Conservation (phyloP, 495 filamentous ascomycete species). For the Penicillium samsonianum region DNA sequence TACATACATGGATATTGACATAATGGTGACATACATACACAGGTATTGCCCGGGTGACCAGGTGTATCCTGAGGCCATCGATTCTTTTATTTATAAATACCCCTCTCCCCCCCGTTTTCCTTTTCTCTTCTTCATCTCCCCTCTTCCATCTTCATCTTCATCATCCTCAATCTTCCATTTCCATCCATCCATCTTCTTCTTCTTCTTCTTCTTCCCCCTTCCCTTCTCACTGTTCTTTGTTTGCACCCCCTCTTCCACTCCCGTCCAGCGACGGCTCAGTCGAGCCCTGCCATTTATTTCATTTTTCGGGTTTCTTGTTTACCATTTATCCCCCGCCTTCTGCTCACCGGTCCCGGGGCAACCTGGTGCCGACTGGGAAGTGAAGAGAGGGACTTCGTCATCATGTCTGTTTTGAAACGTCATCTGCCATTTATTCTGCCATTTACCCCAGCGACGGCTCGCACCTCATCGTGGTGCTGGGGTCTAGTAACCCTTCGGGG, state of each 20-base stretch:
- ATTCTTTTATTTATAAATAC: not conserved
- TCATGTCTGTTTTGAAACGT: not conserved
- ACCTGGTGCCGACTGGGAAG: not conserved
- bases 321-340: not conserved
- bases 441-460: conserved; percentile 7
- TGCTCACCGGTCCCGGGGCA: not conserved
- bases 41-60: not conserved
- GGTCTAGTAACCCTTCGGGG: conserved; percentile 13
- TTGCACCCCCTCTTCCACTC: too few relatives aligned
- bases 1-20: not conserved
- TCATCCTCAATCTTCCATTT: not conserved
- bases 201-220: not conserved
- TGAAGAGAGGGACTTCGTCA: conserved; percentile 1
- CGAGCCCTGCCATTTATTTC: too few relatives aligned
- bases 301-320: not conserved
- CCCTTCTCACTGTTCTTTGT: not conserved
- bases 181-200: not conserved
- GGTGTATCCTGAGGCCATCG: not conserved
- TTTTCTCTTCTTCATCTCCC: conserved; percentile 12
- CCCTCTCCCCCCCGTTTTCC: not conserved
- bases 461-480: conserved; percentile 18
- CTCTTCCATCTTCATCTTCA: not conserved
- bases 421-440: not conserved
- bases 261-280: too few relatives aligned
- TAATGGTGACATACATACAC: not conserved